phyloP scores from a whole-genome alignment of 257 asterid species.

The Nemophila menziesii region DNA sequence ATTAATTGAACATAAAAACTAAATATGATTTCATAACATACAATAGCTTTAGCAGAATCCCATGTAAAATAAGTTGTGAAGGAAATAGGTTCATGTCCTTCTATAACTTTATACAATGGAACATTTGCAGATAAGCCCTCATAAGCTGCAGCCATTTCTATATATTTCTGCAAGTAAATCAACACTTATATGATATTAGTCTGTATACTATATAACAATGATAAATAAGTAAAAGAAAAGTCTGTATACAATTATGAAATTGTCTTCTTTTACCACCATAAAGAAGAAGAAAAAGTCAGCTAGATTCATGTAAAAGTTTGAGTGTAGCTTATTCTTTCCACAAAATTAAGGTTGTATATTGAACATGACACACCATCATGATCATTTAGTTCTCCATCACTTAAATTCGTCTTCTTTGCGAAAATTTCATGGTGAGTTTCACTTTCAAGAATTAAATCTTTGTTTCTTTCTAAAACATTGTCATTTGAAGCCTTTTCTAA shows the following conservation, averaged over 20 bases:
- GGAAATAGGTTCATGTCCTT: conserved; percentile 96
- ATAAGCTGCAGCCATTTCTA: conserved; percentile 77
- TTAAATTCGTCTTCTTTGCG: conserved; percentile 1
- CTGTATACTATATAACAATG: no score
- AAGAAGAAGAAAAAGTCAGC: conserved; percentile 5
- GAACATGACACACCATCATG: conserved; percentile 10
- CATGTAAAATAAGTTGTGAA: conserved; percentile 84
- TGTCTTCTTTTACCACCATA: conserved; percentile 12
- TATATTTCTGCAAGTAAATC: conserved; percentile 55
- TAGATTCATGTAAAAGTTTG: conserved; percentile 1
- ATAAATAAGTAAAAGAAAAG: no score
- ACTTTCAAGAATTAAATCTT: not conserved
- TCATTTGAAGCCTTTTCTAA: conserved; percentile 10
- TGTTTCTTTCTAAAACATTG: conserved; percentile 8
- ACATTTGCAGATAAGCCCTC: conserved; percentile 77
- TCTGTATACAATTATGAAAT: no score
- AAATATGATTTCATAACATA: conserved; percentile 33
- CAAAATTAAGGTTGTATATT: conserved; percentile 3
- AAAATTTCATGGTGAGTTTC: not conserved
- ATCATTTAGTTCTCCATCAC: conserved; percentile 17
- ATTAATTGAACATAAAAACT: no score
- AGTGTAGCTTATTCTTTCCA: conserved; percentile 10
- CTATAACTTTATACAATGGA: conserved; percentile 72
- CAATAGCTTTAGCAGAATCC: conserved; percentile 94
- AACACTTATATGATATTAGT: no score